Evolutionary conservation across 1,284 basidiomycete genomes (phyloP).

Genomic region (Melampsora americana): DNA sequence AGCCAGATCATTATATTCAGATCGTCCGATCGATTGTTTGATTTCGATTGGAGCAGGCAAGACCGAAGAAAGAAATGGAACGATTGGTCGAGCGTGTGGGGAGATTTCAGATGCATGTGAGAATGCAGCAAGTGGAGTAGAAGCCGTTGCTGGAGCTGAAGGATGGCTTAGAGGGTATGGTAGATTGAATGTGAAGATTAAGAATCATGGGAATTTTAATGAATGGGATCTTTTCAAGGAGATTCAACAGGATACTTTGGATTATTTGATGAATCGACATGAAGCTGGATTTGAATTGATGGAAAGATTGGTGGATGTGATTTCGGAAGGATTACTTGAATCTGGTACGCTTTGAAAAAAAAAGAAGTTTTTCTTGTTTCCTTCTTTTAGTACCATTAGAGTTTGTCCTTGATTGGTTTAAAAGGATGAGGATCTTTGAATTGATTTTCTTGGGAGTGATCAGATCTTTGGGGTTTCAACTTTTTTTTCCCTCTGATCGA

Average conservation of each 20-base stretch:
- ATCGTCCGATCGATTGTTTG: constrained; percentile 23
- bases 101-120: constrained; percentile 31
- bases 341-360: not conserved
- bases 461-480: too few relatives aligned
- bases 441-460: too few relatives aligned
- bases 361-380: not conserved
- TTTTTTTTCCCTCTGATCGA: not conserved
- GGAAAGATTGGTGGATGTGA: too few relatives aligned
- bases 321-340: not conserved
- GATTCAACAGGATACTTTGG: not conserved
- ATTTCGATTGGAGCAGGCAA: constrained; percentile 36
- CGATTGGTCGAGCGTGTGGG: constrained; percentile 26
- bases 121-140: constrained; percentile 11
- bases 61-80: not conserved
- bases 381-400: too few relatives aligned
- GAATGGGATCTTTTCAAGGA: not conserved
- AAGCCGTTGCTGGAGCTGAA: constrained; percentile 2
- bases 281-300: not conserved
- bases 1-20: constrained; percentile 15
- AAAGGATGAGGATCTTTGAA: too few relatives aligned
- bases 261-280: not conserved
- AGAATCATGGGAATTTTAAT: constrained; percentile 9
- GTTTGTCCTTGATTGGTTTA: too few relatives aligned
- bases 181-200: constrained; percentile 7
- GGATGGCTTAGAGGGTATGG: constrained; percentile 22